Conservation (phyloP, 768 basidiomycete species). For the Sarcomyxa edulis region DNA sequence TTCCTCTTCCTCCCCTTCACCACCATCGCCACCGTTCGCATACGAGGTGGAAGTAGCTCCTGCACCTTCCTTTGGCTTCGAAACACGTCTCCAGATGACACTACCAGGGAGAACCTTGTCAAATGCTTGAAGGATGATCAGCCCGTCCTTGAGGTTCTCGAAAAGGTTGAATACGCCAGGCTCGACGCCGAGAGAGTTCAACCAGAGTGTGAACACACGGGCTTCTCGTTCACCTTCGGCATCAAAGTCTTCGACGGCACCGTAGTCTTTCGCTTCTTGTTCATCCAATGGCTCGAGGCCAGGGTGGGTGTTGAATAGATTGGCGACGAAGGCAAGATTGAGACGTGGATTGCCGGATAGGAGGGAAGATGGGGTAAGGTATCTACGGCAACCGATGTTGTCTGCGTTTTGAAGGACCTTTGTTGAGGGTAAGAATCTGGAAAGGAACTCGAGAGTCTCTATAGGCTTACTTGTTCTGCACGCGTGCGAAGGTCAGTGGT, state of each 20-base stretch:
- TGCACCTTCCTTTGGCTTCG: slow-evolving; percentile 77
- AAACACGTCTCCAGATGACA: slow-evolving; percentile 94
- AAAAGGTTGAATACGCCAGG: slow-evolving; percentile 96
- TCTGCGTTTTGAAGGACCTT: slow-evolving; percentile 91
- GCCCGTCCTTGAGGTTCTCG: slow-evolving; percentile 91
- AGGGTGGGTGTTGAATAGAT: slow-evolving; percentile 97
- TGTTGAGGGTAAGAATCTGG: not conserved
- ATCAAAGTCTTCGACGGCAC: slow-evolving; percentile 92
- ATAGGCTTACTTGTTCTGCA: slow-evolving; percentile 64
- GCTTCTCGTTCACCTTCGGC: slow-evolving; percentile 99
- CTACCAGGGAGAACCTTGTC: slow-evolving; percentile 92
- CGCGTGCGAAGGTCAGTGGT: slow-evolving; percentile 77
- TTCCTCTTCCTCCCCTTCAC: slow-evolving; percentile 63
- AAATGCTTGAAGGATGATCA: slow-evolving; percentile 91
- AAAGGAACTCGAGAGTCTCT: too few relatives aligned
- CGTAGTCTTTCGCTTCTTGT: slow-evolving; percentile 87
- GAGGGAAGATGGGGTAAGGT: slow-evolving; percentile 87
- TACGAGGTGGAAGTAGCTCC: slow-evolving; percentile 35
- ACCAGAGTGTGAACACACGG: slow-evolving; percentile 95
- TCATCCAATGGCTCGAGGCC: slow-evolving; percentile 93
- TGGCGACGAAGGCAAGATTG: slow-evolving; percentile 97
- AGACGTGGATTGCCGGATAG: slow-evolving; percentile 93
- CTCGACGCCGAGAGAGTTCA: slow-evolving; percentile 95
- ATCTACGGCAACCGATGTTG: slow-evolving; percentile 91
- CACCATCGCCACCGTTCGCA: slow-evolving; percentile 25